Base-by-base conservation (phyloP, 306 rosid species). In the Mimosa pudica region DNA sequence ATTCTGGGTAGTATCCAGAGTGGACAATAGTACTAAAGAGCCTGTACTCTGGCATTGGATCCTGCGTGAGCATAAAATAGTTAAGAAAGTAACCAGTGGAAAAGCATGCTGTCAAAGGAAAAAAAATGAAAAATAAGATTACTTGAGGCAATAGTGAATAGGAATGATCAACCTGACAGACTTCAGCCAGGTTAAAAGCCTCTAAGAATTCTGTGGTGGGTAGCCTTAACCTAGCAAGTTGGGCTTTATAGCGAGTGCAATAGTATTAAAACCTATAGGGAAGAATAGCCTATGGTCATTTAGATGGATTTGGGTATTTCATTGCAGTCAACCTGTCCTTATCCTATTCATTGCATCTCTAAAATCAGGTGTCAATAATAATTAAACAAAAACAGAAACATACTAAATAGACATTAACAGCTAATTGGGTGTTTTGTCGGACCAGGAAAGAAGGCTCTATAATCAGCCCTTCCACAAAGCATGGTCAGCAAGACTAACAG, bases 1-100 rank as follows among this genome's bases (percentile, higher is more conserved):
- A 93, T 41, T 96, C 98, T 0, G 91, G 97, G 48, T 98, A 96
- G 83, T 88, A 90, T 79, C 99, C 99, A 32, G 99, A 93, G 85
- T 96, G 99, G 84, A 96, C 99, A 81, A 96, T 88, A 61, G 98
- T 91, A 73, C 99, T 98, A 80, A 93, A 93, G 77, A 93, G 99
- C 89, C 89, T 96, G 87, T 96, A 96, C 84, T 96, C 97, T 32
- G 99, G 97, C 18, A 86, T 89, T 16, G 87, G 90, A 87, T 96
- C 98, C 99, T 96, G 92, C 81, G 87, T 70, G n/a, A 77, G 44
- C 67, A 82, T 42, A 48, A 17, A n/a, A n/a, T n/a, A n/a, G n/a
- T 82, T 82, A 82, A 75, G 55, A 73, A 70, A 70, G 71, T 77
- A 80, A 49, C 47, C 36, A 75, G 76, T 24, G 52, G 69, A 74